phyloP scores from a whole-genome alignment of 352 stramenopile genomes.

The Phytopythium montanum region DNA sequence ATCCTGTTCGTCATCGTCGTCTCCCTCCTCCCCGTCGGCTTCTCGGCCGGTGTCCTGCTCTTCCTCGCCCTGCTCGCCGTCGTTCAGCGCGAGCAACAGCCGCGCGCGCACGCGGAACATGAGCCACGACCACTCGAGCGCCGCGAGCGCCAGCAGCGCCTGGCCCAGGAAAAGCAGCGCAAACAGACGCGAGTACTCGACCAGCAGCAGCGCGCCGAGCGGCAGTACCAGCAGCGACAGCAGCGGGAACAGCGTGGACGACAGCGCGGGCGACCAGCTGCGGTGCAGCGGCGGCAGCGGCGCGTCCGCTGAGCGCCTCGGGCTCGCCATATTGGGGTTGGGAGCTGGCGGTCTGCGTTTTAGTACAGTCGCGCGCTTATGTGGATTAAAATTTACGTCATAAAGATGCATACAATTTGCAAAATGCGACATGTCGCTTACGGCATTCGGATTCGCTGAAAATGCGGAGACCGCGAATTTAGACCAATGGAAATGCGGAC shows the following conservation, averaged over 20 bases:
- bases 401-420: too few relatives aligned
- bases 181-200: conserved; percentile 34
- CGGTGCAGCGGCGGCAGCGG: conserved; percentile 28
- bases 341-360: not conserved
- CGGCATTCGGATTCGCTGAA: too few relatives aligned
- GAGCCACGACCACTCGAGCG: conserved; percentile 50
- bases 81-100: conserved; percentile 29
- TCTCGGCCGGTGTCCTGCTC: not conserved
- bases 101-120: conserved; percentile 42
- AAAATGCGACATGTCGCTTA: too few relatives aligned
- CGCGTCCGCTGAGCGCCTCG: not conserved
- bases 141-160: conserved; percentile 28
- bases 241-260: conserved; percentile 23
- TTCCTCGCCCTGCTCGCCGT: not conserved
- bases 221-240: conserved; percentile 27
- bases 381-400: too few relatives aligned
- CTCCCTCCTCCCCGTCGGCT: not conserved
- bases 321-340: conserved; percentile 4
- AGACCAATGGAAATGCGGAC: too few relatives aligned
- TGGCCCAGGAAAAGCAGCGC: conserved; percentile 40
- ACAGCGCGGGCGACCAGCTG: conserved; percentile 9
- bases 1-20: not conserved
- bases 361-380: not conserved
- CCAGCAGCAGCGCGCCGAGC: conserved; percentile 23
- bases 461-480: too few relatives aligned